Percentiles rank a stretch among this genome's conserved stretches.
Conservation (phyloP, 441 rosid species). For the Adansonia grandidieri region DNA sequence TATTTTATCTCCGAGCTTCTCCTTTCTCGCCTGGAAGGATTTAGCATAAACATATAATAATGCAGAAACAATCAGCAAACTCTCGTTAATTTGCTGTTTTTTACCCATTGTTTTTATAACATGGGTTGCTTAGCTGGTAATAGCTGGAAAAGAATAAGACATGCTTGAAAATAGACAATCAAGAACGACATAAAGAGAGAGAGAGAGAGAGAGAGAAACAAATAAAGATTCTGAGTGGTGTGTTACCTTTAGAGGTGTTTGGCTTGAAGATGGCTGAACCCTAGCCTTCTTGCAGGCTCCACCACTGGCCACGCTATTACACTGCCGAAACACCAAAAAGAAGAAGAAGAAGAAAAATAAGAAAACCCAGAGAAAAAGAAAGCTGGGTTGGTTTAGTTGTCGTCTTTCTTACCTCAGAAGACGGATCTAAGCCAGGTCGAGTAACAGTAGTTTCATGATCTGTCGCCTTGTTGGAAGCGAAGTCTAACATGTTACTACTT, state of each 20-base stretch:
- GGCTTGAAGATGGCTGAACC: constrained; percentile 55
- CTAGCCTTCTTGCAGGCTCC: constrained; percentile 51
- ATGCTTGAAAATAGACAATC: constrained; percentile 41
- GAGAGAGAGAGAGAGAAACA: neutral
- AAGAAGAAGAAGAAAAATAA: neutral
- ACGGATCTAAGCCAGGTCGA: constrained; percentile 31
- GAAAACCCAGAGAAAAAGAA: neutral
- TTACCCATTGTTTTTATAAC: neutral
- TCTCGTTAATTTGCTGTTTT: neutral
- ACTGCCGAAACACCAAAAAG: constrained; percentile 25
- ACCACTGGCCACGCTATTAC: constrained; percentile 44
- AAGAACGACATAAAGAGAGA: constrained; percentile 41
- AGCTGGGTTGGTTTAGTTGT: neutral
- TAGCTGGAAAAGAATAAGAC: constrained; percentile 41
- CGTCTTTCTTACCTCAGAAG: constrained; percentile 38
- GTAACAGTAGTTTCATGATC: constrained; percentile 17
- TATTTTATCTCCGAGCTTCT: constrained; percentile 78
- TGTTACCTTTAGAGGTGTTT: constrained; percentile 44
- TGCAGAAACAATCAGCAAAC: neutral
- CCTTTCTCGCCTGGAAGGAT: constrained; percentile 62
- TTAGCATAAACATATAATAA: constrained; percentile 1
- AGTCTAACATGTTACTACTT: constrained; percentile 39
- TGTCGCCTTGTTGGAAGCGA: constrained; percentile 38
- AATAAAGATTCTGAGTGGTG: constrained; percentile 15
- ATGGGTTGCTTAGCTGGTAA: neutral